These are phyloP conservation scores for Hirschfeldia incana DNA, from an alignment of 345 rosid genomes.

Conservation along the genomic window DNA sequence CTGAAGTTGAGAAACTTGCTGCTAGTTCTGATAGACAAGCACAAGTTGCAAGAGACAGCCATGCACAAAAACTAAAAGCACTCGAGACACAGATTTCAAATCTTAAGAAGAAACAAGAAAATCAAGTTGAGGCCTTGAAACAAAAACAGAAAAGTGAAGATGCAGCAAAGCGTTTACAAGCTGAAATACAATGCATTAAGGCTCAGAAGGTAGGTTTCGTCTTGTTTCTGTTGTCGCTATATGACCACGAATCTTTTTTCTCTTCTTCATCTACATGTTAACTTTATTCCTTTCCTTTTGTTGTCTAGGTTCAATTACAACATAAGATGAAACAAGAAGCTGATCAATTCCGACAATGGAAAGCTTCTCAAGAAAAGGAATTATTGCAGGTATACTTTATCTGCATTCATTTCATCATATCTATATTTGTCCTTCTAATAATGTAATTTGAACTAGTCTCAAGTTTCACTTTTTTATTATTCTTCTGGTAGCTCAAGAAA, in stretches of 20 bases:
- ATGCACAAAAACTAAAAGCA: slow-evolving; percentile 64
- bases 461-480: not conserved
- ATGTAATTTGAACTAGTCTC: slow-evolving; percentile 4
- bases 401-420: not conserved
- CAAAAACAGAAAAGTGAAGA: slow-evolving; percentile 83
- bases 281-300: not conserved
- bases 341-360: slow-evolving; percentile 87
- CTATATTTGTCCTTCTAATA: not conserved
- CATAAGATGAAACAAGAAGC: slow-evolving; percentile 80
- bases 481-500: slow-evolving; percentile 58
- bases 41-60: slow-evolving; percentile 51
- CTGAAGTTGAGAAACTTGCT: slow-evolving; percentile 61
- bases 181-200: slow-evolving; percentile 75
- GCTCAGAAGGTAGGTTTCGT: slow-evolving; percentile 76
- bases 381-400: slow-evolving; percentile 57
- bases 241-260: not conserved
- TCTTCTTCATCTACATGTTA: not conserved
- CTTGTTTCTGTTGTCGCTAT: slow-evolving; percentile 10
- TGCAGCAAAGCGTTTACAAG: slow-evolving; percentile 66
- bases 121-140: slow-evolving; percentile 65
- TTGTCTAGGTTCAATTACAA: slow-evolving; percentile 71
- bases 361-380: slow-evolving; percentile 77
- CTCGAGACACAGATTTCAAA: slow-evolving; percentile 74
- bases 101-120: slow-evolving; percentile 78
- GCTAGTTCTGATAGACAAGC: slow-evolving; percentile 64